phyloP scores from a whole-genome alignment of 768 basidiomycete species.

The Lactarius tabidus region DNA sequence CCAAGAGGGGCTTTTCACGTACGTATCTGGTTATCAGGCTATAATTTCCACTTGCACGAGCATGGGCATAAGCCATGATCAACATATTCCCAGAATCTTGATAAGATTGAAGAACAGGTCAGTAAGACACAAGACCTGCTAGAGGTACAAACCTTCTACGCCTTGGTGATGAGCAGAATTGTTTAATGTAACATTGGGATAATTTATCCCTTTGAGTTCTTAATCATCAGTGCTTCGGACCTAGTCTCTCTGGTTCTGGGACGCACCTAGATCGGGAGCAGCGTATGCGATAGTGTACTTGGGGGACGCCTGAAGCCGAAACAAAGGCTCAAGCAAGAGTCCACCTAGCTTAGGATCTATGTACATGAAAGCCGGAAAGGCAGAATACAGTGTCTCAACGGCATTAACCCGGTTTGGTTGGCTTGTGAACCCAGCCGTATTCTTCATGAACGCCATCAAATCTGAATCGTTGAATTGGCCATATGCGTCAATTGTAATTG shows the following conservation, averaged over 20 bases:
- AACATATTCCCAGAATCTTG: conserved; percentile 34
- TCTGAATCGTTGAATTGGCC: conserved; percentile 49
- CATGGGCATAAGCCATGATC: conserved; percentile 33
- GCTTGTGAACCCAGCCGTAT: conserved; percentile 2
- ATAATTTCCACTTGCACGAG: conserved; percentile 28
- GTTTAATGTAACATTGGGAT: conserved; percentile 2
- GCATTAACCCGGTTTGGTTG: conserved; percentile 35
- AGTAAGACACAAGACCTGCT: not conserved
- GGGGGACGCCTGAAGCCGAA: conserved; percentile 22
- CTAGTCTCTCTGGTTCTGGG: no score
- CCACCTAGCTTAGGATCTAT: conserved; percentile 47
- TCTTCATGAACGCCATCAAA: conserved; percentile 49
- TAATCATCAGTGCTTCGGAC: not conserved
- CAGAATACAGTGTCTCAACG: conserved; percentile 50
- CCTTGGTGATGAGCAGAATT: not conserved
- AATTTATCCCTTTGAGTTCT: not conserved
- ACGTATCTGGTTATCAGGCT: conserved; percentile 28
- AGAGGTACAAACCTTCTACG: conserved; percentile 11
- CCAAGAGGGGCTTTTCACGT: not conserved
- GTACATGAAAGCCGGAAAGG: conserved; percentile 52
- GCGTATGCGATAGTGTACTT: conserved; percentile 23
- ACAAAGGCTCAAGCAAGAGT: conserved; percentile 26
- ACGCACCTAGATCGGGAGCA: conserved; percentile 26
- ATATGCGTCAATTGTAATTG: conserved; percentile 33
- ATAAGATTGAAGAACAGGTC: not conserved